Evolutionary conservation across 768 basidiomycete species (phyloP).

Genomic region (Xerocomellus amylosporus): DNA sequence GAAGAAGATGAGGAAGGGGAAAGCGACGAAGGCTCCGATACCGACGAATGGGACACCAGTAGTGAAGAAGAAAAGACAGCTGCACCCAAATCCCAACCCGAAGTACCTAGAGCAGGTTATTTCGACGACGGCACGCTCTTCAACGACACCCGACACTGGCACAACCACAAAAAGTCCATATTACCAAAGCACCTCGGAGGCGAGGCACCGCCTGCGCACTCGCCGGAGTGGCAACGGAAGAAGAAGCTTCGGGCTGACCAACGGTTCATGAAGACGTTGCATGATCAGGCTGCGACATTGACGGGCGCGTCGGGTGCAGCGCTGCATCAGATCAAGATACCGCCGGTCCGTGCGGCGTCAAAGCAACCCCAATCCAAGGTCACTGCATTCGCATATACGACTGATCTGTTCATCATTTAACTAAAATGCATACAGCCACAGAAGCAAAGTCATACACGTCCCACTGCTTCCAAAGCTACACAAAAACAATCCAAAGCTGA

Average conservation of each 20-base stretch:
- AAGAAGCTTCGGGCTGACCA: constrained; percentile 47
- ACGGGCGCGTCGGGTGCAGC: constrained; percentile 58
- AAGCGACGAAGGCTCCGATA: constrained; percentile 11
- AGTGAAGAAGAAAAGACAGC: constrained; percentile 11
- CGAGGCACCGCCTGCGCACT: constrained; percentile 28
- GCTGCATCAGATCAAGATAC: constrained; percentile 55
- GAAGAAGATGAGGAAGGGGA: constrained; percentile 21
- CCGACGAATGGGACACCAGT: constrained; percentile 22
- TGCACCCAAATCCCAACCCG: background rate
- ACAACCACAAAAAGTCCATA: constrained; percentile 45
- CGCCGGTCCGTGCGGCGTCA: constrained; percentile 33
- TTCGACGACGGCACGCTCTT: constrained; percentile 44
- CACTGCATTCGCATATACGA: background rate
- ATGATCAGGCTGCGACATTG: constrained; percentile 58
- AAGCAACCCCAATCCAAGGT: constrained; percentile 15
- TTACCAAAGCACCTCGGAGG: constrained; percentile 57
- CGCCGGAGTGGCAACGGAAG: constrained; percentile 36
- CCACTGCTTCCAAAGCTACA: constrained; percentile 27
- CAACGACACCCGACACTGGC: constrained; percentile 60
- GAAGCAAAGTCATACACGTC: constrained; percentile 16
- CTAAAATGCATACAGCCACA: constrained; percentile 5
- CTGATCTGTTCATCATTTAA: background rate
- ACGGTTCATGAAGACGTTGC: constrained; percentile 53
- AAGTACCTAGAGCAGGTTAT: constrained; percentile 11
- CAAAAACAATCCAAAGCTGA: constrained; percentile 36